A percentile compares a stretch with the other conserved stretches of the same genome.
phyloP scores from a whole-genome alignment of 73 alveolate genomes.

The Paramecium biaurelia region DNA sequence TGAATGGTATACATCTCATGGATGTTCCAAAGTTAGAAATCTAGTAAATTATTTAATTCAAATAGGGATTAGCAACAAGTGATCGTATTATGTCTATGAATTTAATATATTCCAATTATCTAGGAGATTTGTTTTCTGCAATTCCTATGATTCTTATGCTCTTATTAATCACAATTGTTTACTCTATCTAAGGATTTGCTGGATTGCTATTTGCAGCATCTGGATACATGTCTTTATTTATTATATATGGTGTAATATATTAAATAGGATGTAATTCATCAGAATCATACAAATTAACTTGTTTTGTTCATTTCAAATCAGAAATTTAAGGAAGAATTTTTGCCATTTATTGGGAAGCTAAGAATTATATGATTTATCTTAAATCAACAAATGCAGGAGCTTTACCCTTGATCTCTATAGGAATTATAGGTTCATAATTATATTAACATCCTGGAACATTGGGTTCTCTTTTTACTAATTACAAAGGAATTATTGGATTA shows the following conservation, averaged over 20 bases:
- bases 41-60: slow-evolving; percentile 1
- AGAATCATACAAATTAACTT: slow-evolving; percentile 11
- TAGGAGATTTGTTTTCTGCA: slow-evolving; percentile 43
- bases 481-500: slow-evolving; percentile 18
- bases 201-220: slow-evolving; percentile 34
- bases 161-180: neutral
- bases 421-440: neutral
- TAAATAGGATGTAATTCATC: slow-evolving; percentile 7
- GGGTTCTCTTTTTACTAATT: neutral
- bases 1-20: slow-evolving; percentile 54
- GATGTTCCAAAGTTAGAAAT: slow-evolving; percentile 37
- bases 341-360: slow-evolving; percentile 33
- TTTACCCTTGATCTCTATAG: neutral
- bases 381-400: slow-evolving; percentile 43
- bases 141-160: neutral
- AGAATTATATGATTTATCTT: slow-evolving; percentile 12
- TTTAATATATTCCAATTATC: neutral
- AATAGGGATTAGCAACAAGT: slow-evolving; percentile 10
- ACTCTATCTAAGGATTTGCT: neutral
- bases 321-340: neutral
- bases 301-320: slow-evolving; percentile 14
- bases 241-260: slow-evolving; percentile 13
- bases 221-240: neutral
- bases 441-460: neutral
- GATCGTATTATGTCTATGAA: slow-evolving; percentile 19